These are phyloP conservation scores for Chloris gayana DNA, from an alignment of 176 grass and related monocot genomes.

Conservation along the genomic window DNA sequence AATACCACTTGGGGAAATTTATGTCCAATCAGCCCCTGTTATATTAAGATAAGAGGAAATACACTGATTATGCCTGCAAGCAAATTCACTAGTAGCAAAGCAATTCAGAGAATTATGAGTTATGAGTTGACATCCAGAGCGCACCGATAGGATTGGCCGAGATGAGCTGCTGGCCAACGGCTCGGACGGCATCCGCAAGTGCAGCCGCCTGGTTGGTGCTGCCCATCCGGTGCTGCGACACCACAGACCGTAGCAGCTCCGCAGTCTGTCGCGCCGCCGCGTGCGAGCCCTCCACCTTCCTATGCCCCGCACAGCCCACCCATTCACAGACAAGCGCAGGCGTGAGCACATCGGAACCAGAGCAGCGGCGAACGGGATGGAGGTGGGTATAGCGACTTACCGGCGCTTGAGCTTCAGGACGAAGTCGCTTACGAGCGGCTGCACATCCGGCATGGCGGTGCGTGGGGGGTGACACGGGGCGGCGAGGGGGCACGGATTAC, in stretches of 20 bases:
- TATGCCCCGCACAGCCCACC: not conserved
- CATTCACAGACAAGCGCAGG: not conserved
- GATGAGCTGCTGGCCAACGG: constrained; percentile 88
- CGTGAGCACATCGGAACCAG: constrained; percentile 11
- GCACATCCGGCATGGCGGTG: constrained; percentile 76
- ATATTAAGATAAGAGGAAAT: not conserved
- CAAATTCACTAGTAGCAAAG: not conserved
- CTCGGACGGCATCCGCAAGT: constrained; percentile 67
- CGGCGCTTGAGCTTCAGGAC: constrained; percentile 80
- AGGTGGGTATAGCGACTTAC: constrained; percentile 33
- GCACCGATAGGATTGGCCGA: constrained; percentile 78
- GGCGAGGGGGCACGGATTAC: not conserved
- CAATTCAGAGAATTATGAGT: not conserved
- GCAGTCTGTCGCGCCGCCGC: constrained; percentile 81
- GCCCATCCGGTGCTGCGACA: constrained; percentile 82
- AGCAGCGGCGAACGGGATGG: not conserved
- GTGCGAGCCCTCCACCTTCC: constrained; percentile 89
- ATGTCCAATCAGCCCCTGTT: not conserved
- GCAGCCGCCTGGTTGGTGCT: constrained; percentile 68
- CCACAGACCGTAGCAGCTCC: constrained; percentile 86
- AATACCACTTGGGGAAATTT: not conserved
- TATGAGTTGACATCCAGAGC: not conserved
- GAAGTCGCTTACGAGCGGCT: constrained; percentile 80
- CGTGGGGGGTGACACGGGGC: not conserved
- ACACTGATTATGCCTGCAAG: not conserved